These are phyloP conservation scores for Vigna hirtella DNA, from an alignment of 306 rosid genomes.

Conservation along the genomic window DNA sequence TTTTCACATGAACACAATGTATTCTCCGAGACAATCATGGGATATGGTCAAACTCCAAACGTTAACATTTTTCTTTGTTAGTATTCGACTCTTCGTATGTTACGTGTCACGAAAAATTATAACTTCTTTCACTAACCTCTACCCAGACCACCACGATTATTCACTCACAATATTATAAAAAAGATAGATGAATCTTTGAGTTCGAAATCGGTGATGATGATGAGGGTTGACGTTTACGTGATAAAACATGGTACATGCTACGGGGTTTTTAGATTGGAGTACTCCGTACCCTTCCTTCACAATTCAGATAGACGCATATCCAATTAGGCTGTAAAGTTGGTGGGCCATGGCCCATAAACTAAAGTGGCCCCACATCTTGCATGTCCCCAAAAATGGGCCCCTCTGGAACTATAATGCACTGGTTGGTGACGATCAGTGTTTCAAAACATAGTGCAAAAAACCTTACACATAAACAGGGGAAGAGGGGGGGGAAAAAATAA, in stretches of 20 bases:
- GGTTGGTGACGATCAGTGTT: conserved; percentile 47
- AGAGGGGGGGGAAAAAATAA: neutral
- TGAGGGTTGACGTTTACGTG: conserved; percentile 45
- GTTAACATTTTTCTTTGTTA: too few relatives aligned
- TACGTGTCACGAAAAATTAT: too few relatives aligned
- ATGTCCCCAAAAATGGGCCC: conserved; percentile 54
- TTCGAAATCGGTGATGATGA: conserved; percentile 46
- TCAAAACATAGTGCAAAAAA: conserved; percentile 28
- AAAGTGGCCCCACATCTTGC: conserved; percentile 51
- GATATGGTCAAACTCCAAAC: too few relatives aligned
- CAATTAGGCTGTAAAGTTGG: conserved; percentile 51
- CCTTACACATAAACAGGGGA: conserved; percentile 1
- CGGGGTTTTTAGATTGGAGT: conserved; percentile 44
- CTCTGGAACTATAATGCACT: conserved; percentile 41
- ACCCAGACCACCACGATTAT: too few relatives aligned
- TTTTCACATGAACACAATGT: too few relatives aligned
- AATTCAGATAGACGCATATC: conserved; percentile 54
- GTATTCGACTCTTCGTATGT: too few relatives aligned
- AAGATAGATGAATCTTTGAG: conserved; percentile 32
- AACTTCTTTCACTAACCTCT: too few relatives aligned
- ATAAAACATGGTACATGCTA: conserved; percentile 57
- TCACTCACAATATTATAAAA: conserved; percentile 14
- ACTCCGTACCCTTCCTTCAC: conserved; percentile 45
- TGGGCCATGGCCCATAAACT: conserved; percentile 61
- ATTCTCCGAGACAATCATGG: neutral